Conservation (phyloP, 2,329 filamentous ascomycete species). For the Colletotrichum phormii region DNA sequence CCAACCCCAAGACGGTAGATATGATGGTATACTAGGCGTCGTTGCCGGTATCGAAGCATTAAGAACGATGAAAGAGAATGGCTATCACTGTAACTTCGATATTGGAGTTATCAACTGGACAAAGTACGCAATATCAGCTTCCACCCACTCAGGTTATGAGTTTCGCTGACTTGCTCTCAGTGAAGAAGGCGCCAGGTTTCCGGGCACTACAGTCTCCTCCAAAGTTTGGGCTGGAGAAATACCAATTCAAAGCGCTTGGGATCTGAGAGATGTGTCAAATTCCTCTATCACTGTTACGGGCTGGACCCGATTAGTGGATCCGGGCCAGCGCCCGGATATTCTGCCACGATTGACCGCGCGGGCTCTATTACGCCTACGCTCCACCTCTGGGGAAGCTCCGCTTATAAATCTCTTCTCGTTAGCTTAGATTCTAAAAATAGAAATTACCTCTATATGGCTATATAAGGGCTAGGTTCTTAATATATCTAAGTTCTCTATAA, state of each 20-base stretch:
- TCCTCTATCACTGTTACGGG: constrained; percentile 55
- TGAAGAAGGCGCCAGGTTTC: constrained; percentile 85
- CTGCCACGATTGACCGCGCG: too few relatives aligned
- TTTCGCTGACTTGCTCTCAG: constrained; percentile 48
- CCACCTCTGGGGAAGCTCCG: too few relatives aligned
- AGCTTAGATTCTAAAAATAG: too few relatives aligned
- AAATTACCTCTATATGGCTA: too few relatives aligned
- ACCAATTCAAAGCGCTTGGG: constrained; percentile 69
- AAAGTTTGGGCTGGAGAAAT: constrained; percentile 82
- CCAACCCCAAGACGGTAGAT: constrained; percentile 73
- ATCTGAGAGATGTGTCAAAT: constrained; percentile 56
- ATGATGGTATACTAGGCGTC: constrained; percentile 83
- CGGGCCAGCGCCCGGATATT: too few relatives aligned
- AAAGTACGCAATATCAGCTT: constrained; percentile 57
- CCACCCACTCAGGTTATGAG: too few relatives aligned
- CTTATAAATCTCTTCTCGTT: too few relatives aligned
- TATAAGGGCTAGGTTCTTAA: too few relatives aligned
- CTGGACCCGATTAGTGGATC: constrained; percentile 49
- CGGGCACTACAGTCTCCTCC: constrained; percentile 78
- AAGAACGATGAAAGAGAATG: constrained; percentile 73
- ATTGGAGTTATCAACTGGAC: constrained; percentile 85
- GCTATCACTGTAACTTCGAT: constrained; percentile 75
- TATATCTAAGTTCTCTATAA: too few relatives aligned
- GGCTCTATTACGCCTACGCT: too few relatives aligned
- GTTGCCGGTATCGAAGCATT: constrained; percentile 80